phyloP scores from a whole-genome alignment of 2,329 filamentous ascomycete species.

The Penicillium crustosum region DNA sequence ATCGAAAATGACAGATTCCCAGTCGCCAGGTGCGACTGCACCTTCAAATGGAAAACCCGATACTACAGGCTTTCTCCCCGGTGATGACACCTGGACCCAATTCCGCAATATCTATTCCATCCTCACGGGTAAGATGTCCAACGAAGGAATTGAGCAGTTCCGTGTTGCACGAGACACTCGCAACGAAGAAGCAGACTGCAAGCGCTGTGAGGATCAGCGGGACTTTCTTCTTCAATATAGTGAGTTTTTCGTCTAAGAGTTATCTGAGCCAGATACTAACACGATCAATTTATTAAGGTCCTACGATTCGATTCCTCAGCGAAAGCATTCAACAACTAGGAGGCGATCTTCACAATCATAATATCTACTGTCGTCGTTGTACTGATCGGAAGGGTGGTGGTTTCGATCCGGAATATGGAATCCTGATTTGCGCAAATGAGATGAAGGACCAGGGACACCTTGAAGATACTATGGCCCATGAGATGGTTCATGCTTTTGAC shows the following conservation, averaged over 20 bases:
- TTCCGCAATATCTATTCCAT: constrained; percentile 88
- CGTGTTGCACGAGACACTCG: constrained; percentile 72
- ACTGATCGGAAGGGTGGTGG: constrained; percentile 72
- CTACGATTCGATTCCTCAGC: constrained; percentile 81
- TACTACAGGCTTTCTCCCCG: constrained; percentile 39
- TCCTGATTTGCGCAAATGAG: constrained; percentile 90
- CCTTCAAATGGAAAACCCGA: constrained; percentile 27
- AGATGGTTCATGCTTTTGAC: constrained; percentile 98
- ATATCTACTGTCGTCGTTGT: constrained; percentile 82
- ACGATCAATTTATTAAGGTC: constrained; percentile 48
- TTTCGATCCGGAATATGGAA: constrained; percentile 82
- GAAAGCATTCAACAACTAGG: constrained; percentile 78
- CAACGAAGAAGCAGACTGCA: constrained; percentile 76
- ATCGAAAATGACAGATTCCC: constrained; percentile 34
- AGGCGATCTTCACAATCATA: constrained; percentile 68
- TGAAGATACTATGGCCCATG: constrained; percentile 92
- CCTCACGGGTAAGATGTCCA: constrained; percentile 69
- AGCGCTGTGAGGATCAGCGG: constrained; percentile 74
- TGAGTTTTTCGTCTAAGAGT: constrained; percentile 25
- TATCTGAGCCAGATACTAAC: constrained; percentile 4
- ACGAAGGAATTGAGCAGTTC: constrained; percentile 70
- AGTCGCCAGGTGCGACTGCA: constrained; percentile 22
- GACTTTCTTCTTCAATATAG: constrained; percentile 82
- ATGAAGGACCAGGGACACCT: constrained; percentile 75
- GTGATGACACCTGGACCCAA: constrained; percentile 48